phyloP scores from a whole-genome alignment of 2,329 filamentous ascomycete genomes.

The Fusarium sp. region DNA sequence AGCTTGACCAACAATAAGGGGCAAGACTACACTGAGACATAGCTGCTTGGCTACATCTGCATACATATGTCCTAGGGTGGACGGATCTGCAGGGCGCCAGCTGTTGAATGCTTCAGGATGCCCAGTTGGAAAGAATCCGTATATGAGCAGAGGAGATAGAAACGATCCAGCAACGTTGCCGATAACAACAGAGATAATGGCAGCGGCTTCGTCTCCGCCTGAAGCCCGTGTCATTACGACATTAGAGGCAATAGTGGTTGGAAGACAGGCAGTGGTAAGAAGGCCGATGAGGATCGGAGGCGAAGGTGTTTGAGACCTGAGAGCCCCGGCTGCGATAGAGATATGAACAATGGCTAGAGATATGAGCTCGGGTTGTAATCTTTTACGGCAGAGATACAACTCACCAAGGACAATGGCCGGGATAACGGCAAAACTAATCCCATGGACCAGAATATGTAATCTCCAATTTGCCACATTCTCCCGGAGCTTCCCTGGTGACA shows the following conservation, averaged over 20 bases:
- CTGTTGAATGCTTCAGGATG: slow-evolving; percentile 59
- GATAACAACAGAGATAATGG: slow-evolving; percentile 73
- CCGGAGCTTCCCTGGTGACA: slow-evolving; percentile 67
- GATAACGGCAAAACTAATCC: slow-evolving; percentile 71
- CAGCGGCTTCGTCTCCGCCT: slow-evolving; percentile 71
- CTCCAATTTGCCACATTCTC: slow-evolving; percentile 72
- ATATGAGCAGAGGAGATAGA: slow-evolving; percentile 69
- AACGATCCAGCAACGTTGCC: slow-evolving; percentile 76
- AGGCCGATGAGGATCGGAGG: slow-evolving; percentile 72
- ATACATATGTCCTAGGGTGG: slow-evolving; percentile 68
- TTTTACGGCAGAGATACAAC: slow-evolving; percentile 12
- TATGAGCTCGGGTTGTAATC: slow-evolving; percentile 18
- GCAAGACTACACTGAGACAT: slow-evolving; percentile 71
- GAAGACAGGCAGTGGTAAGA: slow-evolving; percentile 71
- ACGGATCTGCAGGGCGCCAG: slow-evolving; percentile 61
- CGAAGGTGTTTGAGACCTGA: slow-evolving; percentile 66
- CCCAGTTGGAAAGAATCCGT: slow-evolving; percentile 64
- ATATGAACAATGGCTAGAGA: slow-evolving; percentile 55
- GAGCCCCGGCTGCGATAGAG: slow-evolving; percentile 55
- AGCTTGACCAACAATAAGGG: slow-evolving; percentile 68
- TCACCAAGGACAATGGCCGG: slow-evolving; percentile 67
- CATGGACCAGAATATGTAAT: slow-evolving; percentile 72
- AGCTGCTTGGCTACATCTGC: slow-evolving; percentile 72
- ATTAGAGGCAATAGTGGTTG: slow-evolving; percentile 77
- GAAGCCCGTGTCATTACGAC: slow-evolving; percentile 76